phyloP scores from a whole-genome alignment of 108 stramenopile species.

The Craspedostauros australis region DNA sequence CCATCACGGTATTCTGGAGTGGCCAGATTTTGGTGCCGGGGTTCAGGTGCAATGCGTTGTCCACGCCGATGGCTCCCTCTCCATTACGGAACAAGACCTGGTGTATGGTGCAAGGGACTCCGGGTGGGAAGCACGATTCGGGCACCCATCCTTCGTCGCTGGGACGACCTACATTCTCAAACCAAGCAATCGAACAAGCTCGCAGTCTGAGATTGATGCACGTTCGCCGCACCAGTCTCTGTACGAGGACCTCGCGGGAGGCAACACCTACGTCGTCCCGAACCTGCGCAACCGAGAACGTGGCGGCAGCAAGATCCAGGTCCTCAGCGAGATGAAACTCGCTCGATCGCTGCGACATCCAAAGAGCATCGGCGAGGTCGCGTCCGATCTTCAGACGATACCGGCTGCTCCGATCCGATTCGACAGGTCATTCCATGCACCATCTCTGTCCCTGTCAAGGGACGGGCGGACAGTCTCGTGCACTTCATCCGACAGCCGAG shows the following conservation, averaged over 20 bases:
- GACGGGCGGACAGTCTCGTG: slow-evolving; percentile 72
- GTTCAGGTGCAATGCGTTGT: slow-evolving; percentile 44
- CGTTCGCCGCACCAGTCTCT: slow-evolving; percentile 25
- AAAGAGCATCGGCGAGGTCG: not conserved
- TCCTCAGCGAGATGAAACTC: slow-evolving; percentile 60
- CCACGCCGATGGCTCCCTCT: slow-evolving; percentile 55
- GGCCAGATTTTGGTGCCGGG: slow-evolving; percentile 83
- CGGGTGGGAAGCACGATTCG: slow-evolving; percentile 84
- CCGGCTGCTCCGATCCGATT: slow-evolving; percentile 58
- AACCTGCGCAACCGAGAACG: slow-evolving; percentile 46
- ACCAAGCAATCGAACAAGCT: slow-evolving; percentile 18
- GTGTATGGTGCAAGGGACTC: slow-evolving; percentile 78
- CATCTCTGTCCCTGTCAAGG: slow-evolving; percentile 56
- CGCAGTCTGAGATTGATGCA: slow-evolving; percentile 14
- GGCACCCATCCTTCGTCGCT: slow-evolving; percentile 67
- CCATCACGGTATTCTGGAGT: slow-evolving; percentile 70
- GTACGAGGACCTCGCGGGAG: slow-evolving; percentile 64
- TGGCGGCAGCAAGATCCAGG: slow-evolving; percentile 39
- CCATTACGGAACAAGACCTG: slow-evolving; percentile 50
- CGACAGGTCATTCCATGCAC: slow-evolving; percentile 64
- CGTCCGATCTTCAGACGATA: slow-evolving; percentile 15
- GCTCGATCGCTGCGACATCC: slow-evolving; percentile 20
- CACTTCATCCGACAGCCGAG: slow-evolving; percentile 61
- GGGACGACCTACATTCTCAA: slow-evolving; percentile 53
- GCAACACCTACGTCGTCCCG: slow-evolving; percentile 38